A percentile compares a stretch with the other conserved stretches of the same genome.
phyloP scores from a whole-genome alignment of 1,139 yeast species.

The Fermentozyma sake region DNA sequence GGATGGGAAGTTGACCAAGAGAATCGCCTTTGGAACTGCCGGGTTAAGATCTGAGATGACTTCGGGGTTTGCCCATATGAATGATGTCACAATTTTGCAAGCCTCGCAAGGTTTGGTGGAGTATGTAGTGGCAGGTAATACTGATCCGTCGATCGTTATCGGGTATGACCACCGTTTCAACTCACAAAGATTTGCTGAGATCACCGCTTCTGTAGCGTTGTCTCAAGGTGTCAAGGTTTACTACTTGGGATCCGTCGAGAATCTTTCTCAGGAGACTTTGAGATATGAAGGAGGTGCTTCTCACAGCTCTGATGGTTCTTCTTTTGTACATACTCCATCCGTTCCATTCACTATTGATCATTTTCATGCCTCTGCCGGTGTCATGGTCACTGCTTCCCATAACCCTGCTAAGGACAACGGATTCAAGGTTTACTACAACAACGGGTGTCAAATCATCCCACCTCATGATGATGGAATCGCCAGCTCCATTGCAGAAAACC shows the following conservation, averaged over 20 bases:
- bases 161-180: slow-evolving; percentile 92
- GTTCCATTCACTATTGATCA: slow-evolving; percentile 83
- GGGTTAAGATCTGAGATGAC: slow-evolving; percentile 86
- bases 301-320: slow-evolving; percentile 13
- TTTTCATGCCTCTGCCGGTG: slow-evolving; percentile 68
- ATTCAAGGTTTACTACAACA: slow-evolving; percentile 87
- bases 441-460: slow-evolving; percentile 94
- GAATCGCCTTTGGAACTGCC: slow-evolving; percentile 91
- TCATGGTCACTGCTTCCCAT: slow-evolving; percentile 97
- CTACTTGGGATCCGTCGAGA: slow-evolving; percentile 43
- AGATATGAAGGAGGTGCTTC: slow-evolving; percentile 8
- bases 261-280: slow-evolving; percentile 28
- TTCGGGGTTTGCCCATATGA: slow-evolving; percentile 87
- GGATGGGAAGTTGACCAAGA: slow-evolving; percentile 42
- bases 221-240: slow-evolving; percentile 66
- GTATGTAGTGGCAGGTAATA: slow-evolving; percentile 35
- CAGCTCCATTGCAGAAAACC: slow-evolving; percentile 50
- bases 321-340: slow-evolving; percentile 79
- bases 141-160: slow-evolving; percentile 50
- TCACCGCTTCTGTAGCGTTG: slow-evolving; percentile 73
- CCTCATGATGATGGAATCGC: slow-evolving; percentile 84
- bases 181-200: slow-evolving; percentile 73
- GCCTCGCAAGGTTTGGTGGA: slow-evolving; percentile 87
- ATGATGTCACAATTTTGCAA: slow-evolving; percentile 82
- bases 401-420: slow-evolving; percentile 91